Evolutionary conservation across 257 asterid species (phyloP), one percentile per base, ranked within the genome.

Genomic region (Eustoma russellianum): DNA sequence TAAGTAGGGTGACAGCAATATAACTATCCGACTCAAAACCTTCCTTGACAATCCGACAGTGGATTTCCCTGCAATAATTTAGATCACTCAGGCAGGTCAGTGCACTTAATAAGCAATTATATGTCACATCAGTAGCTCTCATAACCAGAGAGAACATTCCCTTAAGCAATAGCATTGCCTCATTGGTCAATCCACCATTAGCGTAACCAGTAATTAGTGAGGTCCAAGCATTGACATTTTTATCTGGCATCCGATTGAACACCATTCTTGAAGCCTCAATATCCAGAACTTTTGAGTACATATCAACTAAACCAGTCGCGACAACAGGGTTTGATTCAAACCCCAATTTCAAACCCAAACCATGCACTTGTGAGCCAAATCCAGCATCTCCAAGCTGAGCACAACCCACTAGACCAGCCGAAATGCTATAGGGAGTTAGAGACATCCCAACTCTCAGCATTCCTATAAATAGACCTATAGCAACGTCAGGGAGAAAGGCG

Each of bases 221-320:
- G 41, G 77, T 79, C 81, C 85, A 84, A 62, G 62, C 71, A 33
- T 67, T 55, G 45, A 52, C 56, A 59, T 72, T 78, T 77, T 70
- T 81, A 43, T 65, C 61, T 19, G 34, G 13, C 70, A 81, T 56
- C 41, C 61, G 63, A 66, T 74, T 61, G 14, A 83, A 83, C 62
- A 78, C 77, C 47, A 65, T 70, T 62, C 68, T 67, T 9, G 87
- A 76, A 46, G 53, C 66, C 56, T 64, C 85, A 63, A 76, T 28
- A 49, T 60, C 40, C 44, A 49, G 61, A 58, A 76, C 74, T 53
- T 74, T 79, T 6, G 83, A 74, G 48, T 81, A 79, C 85, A 77
- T 68, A 68, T 79, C 78, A 69, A 81, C 71, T 78, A 81, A 77
- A 66, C 73, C 76, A 60, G 91, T 74, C 41, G 79, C 87, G 19